Conservation (phyloP, 352 stramenopile genomes). For the Pythium dissotocum region DNA sequence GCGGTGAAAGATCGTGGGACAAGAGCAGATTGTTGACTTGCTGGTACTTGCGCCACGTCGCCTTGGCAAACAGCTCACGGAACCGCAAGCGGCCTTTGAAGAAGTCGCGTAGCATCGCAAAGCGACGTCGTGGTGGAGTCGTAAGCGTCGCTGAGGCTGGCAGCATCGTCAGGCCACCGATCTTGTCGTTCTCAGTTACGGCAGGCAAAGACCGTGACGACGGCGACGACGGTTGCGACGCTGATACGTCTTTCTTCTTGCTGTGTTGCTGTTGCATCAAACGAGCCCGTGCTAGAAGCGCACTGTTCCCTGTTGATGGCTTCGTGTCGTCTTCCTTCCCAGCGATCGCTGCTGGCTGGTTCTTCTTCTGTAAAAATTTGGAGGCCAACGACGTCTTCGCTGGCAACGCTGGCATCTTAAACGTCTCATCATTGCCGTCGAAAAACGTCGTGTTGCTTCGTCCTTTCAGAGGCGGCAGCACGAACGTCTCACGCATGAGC, state of each 20-base stretch:
- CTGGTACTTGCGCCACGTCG: conserved; percentile 62
- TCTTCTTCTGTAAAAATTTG: conserved; percentile 32
- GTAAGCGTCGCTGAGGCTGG: conserved; percentile 2
- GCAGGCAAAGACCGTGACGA: conserved; percentile 6
- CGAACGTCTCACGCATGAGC: conserved; percentile 75
- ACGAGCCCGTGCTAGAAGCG: conserved; percentile 19
- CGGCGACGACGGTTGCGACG: not conserved
- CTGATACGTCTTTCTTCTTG: conserved; percentile 10
- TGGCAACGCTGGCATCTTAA: conserved; percentile 80
- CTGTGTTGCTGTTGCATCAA: conserved; percentile 26
- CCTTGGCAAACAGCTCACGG: conserved; percentile 43
- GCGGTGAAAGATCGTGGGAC: conserved; percentile 16
- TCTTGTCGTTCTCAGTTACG: conserved; percentile 15
- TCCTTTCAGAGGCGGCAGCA: conserved; percentile 71
- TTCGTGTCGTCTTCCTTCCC: conserved; percentile 3
- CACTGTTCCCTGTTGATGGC: conserved; percentile 7
- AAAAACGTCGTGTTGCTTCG: conserved; percentile 58
- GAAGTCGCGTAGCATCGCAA: conserved; percentile 42
- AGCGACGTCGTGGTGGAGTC: conserved; percentile 19
- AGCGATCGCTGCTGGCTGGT: not conserved
- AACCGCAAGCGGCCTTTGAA: conserved; percentile 35
- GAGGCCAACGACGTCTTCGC: conserved; percentile 40
- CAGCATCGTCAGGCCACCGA: conserved; percentile 20
- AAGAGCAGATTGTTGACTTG: conserved; percentile 29
- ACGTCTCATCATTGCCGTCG: conserved; percentile 58